Percentiles rank a stretch among this genome's conserved stretches.
Evolutionary conservation across 495 filamentous ascomycete genomes (phyloP).

Genomic region (Trichodelitschia bisporula): DNA sequence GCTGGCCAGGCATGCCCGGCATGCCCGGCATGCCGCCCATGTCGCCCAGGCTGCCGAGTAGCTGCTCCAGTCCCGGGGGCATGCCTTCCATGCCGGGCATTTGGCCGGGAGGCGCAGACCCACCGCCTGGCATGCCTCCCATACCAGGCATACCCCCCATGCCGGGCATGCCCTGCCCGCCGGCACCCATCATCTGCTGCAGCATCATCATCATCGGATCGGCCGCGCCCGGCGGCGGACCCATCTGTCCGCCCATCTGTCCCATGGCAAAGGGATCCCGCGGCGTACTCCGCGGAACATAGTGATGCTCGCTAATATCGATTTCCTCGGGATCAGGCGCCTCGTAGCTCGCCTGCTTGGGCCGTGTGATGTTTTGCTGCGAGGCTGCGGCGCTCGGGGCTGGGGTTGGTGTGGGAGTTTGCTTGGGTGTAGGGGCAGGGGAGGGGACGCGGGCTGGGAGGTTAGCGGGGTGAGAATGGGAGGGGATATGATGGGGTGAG

Average conservation of each 20-base stretch:
- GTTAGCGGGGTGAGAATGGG: conserved; percentile 1
- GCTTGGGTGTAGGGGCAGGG: not conserved
- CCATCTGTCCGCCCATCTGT: conserved; percentile 2
- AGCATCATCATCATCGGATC: conserved; percentile 39
- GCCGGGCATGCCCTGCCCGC: conserved; percentile 15
- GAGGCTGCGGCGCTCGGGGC: not conserved
- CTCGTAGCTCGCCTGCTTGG: conserved; percentile 4
- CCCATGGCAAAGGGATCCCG: conserved; percentile 4
- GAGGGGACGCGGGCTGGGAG: not conserved
- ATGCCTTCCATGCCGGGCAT: conserved; percentile 14
- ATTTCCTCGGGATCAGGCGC: conserved; percentile 44
- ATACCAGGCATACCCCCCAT: conserved; percentile 9
- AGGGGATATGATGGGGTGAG: not conserved
- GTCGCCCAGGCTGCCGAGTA: conserved; percentile 10
- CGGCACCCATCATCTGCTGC: conserved; percentile 29
- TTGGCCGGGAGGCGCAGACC: no score
- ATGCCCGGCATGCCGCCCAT: conserved; percentile 14
- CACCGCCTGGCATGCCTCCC: conserved; percentile 5
- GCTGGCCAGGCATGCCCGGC: conserved; percentile 12
- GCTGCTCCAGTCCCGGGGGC: conserved; percentile 22
- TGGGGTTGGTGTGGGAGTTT: not conserved
- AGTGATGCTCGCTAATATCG: conserved; percentile 44
- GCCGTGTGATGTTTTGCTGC: conserved; percentile 1
- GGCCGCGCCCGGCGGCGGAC: conserved; percentile 17
- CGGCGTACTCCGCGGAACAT: conserved; percentile 9